phyloP scores from a whole-genome alignment of 2,329 filamentous ascomycete species.

The Chrysoporthe austroafricana region DNA sequence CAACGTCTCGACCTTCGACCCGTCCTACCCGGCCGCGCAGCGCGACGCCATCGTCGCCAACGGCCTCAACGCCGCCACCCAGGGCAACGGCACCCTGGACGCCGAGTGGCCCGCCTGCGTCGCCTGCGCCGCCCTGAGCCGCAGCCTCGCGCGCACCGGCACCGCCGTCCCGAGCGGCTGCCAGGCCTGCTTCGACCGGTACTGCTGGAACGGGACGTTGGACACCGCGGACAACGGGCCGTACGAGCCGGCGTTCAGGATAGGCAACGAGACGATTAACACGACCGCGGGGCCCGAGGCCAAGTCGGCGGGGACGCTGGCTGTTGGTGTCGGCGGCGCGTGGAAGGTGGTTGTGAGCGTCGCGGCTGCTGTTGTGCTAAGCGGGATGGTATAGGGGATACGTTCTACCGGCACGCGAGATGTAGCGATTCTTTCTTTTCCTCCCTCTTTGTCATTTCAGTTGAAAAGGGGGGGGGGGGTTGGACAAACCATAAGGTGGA shows the following conservation, averaged over 20 bases:
- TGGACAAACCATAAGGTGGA: background rate
- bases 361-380: background rate
- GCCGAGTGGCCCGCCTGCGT: conserved; percentile 80
- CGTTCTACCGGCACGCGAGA: background rate
- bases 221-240: conserved; percentile 31
- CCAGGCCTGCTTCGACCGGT: conserved; percentile 73
- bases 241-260: conserved; percentile 40
- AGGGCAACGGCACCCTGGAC: conserved; percentile 79
- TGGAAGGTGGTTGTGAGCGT: background rate
- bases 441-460: background rate
- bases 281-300: conserved; percentile 6
- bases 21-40: conserved; percentile 64
- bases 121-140: conserved; percentile 81
- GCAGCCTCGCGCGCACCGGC: conserved; percentile 73
- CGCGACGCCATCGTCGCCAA: conserved; percentile 85
- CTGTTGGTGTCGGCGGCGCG: background rate
- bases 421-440: background rate
- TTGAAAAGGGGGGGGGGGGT: too few relatives aligned
- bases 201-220: conserved; percentile 91
- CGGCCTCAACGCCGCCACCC: conserved; percentile 81
- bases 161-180: conserved; percentile 74
- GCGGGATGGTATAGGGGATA: background rate
- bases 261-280: conserved; percentile 32
- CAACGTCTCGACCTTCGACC: conserved; percentile 80
- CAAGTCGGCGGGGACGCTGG: conserved; percentile 9